Conservation (phyloP, 805 yeast species). For the Saccharomycopsis schoenii region DNA sequence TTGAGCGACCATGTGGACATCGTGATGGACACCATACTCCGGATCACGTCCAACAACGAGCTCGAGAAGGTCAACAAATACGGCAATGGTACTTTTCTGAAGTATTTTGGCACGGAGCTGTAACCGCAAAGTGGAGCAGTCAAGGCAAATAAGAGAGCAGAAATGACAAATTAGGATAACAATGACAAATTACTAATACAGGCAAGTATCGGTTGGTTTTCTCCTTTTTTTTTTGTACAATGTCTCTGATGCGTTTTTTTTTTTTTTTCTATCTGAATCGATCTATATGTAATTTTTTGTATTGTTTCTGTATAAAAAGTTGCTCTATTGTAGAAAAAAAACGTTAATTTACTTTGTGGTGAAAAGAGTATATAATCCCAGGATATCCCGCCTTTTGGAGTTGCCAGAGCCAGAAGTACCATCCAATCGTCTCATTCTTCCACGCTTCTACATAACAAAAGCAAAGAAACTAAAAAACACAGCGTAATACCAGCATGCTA, state of each 20-base stretch:
- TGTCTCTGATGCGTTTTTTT: background rate
- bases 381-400: background rate
- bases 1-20: background rate
- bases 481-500: background rate
- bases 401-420: too few species aligned
- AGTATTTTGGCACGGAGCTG: background rate
- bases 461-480: too few species aligned
- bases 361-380: background rate
- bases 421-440: background rate
- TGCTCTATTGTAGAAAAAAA: background rate
- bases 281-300: background rate
- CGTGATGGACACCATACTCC: background rate
- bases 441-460: background rate
- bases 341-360: too few species aligned
- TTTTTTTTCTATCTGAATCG: background rate
- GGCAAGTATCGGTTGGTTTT: background rate
- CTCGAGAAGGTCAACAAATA: background rate
- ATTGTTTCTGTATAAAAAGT: background rate
- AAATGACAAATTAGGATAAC: background rate
- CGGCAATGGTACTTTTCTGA: background rate
- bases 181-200: background rate
- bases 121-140: background rate
- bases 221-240: background rate
- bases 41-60: background rate
- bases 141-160: background rate